Base-by-base conservation (phyloP, 2,329 filamentous ascomycete species). In the Corinectria fuckeliana region DNA sequence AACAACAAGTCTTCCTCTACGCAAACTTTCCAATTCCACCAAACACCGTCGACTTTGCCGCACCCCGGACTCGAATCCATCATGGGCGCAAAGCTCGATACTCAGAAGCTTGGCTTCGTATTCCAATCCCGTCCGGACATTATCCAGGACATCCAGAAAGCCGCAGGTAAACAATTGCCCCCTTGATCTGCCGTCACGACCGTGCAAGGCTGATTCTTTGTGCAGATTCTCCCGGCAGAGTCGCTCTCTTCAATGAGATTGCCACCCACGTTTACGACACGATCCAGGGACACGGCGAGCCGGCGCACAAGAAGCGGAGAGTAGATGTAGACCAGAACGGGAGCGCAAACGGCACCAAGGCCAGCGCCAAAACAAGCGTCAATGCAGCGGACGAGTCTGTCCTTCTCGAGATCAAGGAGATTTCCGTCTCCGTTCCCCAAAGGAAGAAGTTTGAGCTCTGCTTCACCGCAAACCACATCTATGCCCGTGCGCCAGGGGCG, bases 401-500 rank as follows among this genome's bases (percentile, higher is more conserved):
- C 0, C 73, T 88, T 23, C 77, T 89, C 16, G 84, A 84, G 63
- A 79, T 90, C 59, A 88, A 87, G 72, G 88, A 89, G 42, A 86
- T 90, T 18, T 90, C 87, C 0, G 80, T 90, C n/a, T 84, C 86
- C 1, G 80, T 89, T 4, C 88, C 88, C 0, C 85, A 88, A 75
- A 80, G 88, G 62, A 91, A 90, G 75, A 91, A 90, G 74, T 86
- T 86, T 65, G 85, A 87, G 63, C 72, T 90, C 8, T 87, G 85
- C 72, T 84, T 90, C 62, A 90, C 87, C 2, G 75, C 80, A 5
- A 80, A 81, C 60, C 84, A 85, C 63, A 68, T 89, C 30, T 89
- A 88, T 62, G 86, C 85, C 13, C 80, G 83, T 32, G 76, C 78
- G 1, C 77, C 84, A 0, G 81, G 81, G 41, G 82, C 83, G 2